Base-by-base conservation (phyloP, 1,284 basidiomycete species). In the Xerocomus tenax region DNA sequence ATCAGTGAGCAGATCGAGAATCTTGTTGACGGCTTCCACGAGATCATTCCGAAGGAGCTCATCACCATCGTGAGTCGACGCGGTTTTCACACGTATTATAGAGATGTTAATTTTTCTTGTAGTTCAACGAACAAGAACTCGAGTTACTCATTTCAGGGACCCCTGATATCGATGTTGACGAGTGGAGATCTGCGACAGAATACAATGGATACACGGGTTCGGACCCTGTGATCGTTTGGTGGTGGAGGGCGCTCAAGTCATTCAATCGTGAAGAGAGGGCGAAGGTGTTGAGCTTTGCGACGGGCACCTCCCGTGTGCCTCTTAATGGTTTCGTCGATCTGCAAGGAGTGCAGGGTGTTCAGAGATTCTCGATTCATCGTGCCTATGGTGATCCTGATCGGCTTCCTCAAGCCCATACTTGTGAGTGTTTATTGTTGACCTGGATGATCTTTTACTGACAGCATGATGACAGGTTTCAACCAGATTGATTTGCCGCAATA, bases 121-220 rank as follows among this genome's bases (percentile, higher is more conserved):
- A 90, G 87, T 99, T 98, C 72, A 94, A 96, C 62, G 95, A 98
- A 58, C 88, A 96, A 71, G 96, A 99, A 66, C 80, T 99, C 36
- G 96, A 98, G 69, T 78, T 97, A n/a, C 77, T 97, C 42, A 97
- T 97, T 58, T 97, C 94, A 0, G 95, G 94, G 25, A 88, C 97
- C 19, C 94, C 95, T n/a, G 94, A 96, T 60, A 93, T 98, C 56
- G 94, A 98, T 59, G 92, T 98, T 3, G 95, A 98, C 65, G 95
- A 97, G 69, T 96, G 95, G 87, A 86, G 93, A 57, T 91, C 92
- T 42, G 90, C 94, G 21, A 95, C 91, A 1, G 91, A 93, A 66
- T 87, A 92, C 71, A 89, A 87, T 57, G 90, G 91, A 41, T 91
- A 90, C 65, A 78, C 75, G 8, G 80, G 84, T 59, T 87, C 85